These are phyloP conservation scores for Neofusicoccum kwambonambiense DNA, from an alignment of 2,329 filamentous ascomycete genomes.

Conservation along the genomic window DNA sequence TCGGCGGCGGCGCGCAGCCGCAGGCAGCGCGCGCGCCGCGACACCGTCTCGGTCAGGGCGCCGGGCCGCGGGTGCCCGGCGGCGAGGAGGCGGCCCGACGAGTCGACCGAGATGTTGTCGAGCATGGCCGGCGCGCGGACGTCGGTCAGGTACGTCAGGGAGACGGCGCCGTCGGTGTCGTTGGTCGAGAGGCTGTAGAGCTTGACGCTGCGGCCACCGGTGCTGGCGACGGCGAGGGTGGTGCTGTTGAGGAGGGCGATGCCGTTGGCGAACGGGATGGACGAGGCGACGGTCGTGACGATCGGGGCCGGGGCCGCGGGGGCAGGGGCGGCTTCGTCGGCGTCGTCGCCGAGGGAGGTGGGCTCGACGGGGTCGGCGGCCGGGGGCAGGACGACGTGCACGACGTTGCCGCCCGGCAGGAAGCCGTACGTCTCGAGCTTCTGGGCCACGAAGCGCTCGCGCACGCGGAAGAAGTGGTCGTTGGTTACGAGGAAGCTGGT, in stretches of 20 bases:
- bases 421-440: constrained; percentile 41
- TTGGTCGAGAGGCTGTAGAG: constrained; percentile 30
- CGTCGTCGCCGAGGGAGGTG: not conserved
- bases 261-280: constrained; percentile 44
- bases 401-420: constrained; percentile 37
- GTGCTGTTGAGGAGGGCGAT: constrained; percentile 37
- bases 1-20: constrained; percentile 20
- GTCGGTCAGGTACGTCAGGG: constrained; percentile 20
- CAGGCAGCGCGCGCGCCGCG: not conserved
- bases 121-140: constrained; percentile 33
- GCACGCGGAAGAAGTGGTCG: constrained; percentile 40
- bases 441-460: constrained; percentile 27
- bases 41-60: constrained; percentile 21
- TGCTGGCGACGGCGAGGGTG: constrained; percentile 41
- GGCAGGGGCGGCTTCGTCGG: constrained; percentile 12
- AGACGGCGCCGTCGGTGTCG: not conserved
- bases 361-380: constrained; percentile 12
- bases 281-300: constrained; percentile 16
- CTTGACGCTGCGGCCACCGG: constrained; percentile 32
- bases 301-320: not conserved
- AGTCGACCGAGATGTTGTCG: constrained; percentile 43
- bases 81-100: constrained; percentile 38
- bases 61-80: constrained; percentile 43
- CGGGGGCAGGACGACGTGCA: constrained; percentile 31
- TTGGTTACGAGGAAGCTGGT: constrained; percentile 40